A percentile compares a stretch with the other conserved stretches of the same genome.
phyloP scores from a whole-genome alignment of 2,329 filamentous ascomycete genomes.

The Arthrobotrys iridis region DNA sequence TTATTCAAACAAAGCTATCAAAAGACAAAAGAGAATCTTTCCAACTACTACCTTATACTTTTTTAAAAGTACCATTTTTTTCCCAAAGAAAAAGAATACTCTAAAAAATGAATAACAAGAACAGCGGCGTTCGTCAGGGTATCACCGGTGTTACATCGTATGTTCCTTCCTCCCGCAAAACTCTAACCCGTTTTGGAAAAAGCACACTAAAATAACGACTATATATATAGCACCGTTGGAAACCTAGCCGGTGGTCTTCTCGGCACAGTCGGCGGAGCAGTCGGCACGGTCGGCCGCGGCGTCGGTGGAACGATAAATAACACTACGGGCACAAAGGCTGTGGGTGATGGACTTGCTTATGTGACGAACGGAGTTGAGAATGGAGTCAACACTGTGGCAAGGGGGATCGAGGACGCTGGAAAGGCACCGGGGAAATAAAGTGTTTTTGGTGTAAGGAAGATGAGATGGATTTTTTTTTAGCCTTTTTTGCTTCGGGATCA shows the following conservation, averaged over 20 bases:
- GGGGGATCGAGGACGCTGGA: conserved; percentile 37
- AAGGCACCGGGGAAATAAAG: conserved; percentile 45
- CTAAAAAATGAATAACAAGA: conserved; percentile 42
- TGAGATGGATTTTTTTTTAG: background rate
- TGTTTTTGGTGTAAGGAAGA: background rate
- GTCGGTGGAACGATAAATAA: conserved; percentile 50
- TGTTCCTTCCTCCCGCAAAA: background rate
- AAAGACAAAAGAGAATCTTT: background rate
- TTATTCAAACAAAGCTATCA: background rate
- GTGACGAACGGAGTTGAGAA: conserved; percentile 41
- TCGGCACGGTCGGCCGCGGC: conserved; percentile 48
- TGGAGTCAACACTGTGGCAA: conserved; percentile 23
- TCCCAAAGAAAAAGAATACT: background rate
- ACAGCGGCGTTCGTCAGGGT: conserved; percentile 43
- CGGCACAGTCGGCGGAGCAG: conserved; percentile 34
- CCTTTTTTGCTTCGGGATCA: no score
- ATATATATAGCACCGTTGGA: conserved; percentile 22
- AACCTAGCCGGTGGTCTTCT: conserved; percentile 39
- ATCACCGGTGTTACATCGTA: conserved; percentile 50
- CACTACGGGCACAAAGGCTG: conserved; percentile 34
- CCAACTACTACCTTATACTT: background rate
- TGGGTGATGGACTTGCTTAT: conserved; percentile 31
- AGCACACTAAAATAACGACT: conserved; percentile 7
- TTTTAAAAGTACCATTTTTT: no score
- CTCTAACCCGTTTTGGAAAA: background rate